Base-by-base conservation (phyloP, 2,329 filamentous ascomycete genomes). In the Ceratocystis cacaofunesta region DNA sequence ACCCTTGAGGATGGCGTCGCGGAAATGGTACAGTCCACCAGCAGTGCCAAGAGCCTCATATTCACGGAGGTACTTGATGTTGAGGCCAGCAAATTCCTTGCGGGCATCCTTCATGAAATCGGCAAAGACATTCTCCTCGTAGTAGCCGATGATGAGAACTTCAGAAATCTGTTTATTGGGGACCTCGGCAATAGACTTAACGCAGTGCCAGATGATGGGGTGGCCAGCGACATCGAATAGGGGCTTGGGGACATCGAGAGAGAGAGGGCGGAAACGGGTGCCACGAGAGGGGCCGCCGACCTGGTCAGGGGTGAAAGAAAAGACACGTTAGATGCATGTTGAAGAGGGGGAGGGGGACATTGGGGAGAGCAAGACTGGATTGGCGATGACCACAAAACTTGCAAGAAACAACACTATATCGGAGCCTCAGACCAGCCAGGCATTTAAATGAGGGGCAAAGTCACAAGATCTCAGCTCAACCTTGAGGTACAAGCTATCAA, bases 211-310 rank as follows among this genome's bases (percentile, higher is more conserved):
- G 80, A 97, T 91, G 79, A 99, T 97, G 71, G 92, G 91, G 78
- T 99, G 94, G 71, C 94, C 94, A 70, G 94, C 94, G 73, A 99
- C 91, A 76, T 96, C 92, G 80, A 99, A 97, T 71, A 99, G 89
- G 69, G 94, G 94, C 90, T 97, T 97, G 71, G 94, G 94, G 66
- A 96, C 82, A 78, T 99, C 94, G 72, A 97, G 88, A 65, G 91
- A 96, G 70, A 99, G 82, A 71, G 94, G 94, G 71, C 94, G 85
- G 79, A 97, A 97, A 70, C 94, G 85, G 69, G 94, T 99, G 75
- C 94, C 94, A 81, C 94, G 85, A 67, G 92, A 96, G 65, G 94
- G 92, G 68, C 94, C 92, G 70, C 92, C 92, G 73, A 97, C 92
- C 92, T 96, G 68, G 22, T 19, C 36, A 50, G 48, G 36, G 36